Percentiles rank a stretch among this genome's conserved stretches.
phyloP scores from a whole-genome alignment of 495 filamentous ascomycete species.

The Daldinia grandis region DNA sequence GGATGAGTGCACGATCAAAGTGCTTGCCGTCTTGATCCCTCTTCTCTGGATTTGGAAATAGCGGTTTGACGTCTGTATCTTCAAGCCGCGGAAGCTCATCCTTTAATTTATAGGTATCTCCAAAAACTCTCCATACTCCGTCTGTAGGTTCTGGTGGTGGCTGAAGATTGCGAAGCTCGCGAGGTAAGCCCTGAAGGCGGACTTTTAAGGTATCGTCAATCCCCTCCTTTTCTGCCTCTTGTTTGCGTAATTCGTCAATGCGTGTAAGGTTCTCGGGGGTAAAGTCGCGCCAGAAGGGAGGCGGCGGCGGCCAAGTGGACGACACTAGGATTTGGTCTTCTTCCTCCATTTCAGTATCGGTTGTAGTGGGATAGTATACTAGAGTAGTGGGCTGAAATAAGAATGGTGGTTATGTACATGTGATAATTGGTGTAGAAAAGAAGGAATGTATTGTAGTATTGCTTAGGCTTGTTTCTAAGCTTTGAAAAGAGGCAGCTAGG shows the following conservation, averaged over 20 bases:
- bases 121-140: conserved; percentile 79
- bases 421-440: not conserved
- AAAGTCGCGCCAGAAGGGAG: conserved; percentile 90
- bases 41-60: conserved; percentile 63
- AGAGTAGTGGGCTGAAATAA: not conserved
- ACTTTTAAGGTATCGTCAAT: conserved; percentile 39
- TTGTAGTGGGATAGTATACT: not conserved
- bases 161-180: conserved; percentile 79
- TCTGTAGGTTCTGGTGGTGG: conserved; percentile 78
- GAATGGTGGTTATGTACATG: not conserved
- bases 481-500: conserved; percentile 1
- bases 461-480: not conserved
- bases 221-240: conserved; percentile 45
- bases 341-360: conserved; percentile 50
- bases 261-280: conserved; percentile 77
- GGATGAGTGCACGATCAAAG: conserved; percentile 75
- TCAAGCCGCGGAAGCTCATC: conserved; percentile 72
- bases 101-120: conserved; percentile 69
- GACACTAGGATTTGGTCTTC: conserved; percentile 41
- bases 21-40: conserved; percentile 56
- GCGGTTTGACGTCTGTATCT: conserved; percentile 72
- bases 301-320: conserved; percentile 77
- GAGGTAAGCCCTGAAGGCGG: conserved; percentile 67
- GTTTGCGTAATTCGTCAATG: conserved; percentile 62
- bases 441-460: not conserved